Evolutionary conservation across 495 filamentous ascomycete species (phyloP).

Genomic region (Podospora anserina): DNA sequence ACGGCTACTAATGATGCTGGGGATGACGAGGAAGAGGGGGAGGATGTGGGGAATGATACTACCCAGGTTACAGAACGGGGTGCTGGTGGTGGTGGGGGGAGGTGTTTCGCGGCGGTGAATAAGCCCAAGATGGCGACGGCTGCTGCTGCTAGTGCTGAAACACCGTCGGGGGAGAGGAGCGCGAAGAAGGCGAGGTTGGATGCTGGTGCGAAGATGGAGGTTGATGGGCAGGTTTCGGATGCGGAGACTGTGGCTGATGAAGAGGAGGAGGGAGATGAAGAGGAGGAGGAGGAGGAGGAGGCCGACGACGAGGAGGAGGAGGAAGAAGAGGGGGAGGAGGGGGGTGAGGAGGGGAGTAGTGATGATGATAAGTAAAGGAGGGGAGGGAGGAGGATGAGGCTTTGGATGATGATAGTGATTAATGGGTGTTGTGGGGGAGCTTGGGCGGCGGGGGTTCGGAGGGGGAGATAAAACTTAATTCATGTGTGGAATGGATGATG

Average conservation of each 20-base stretch:
- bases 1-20: slow-evolving; percentile 18
- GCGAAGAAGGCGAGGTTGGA: slow-evolving; percentile 45
- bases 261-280: slow-evolving; percentile 53
- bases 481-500: not conserved
- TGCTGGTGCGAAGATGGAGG: slow-evolving; percentile 33
- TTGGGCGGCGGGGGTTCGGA: not conserved
- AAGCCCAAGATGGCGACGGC: not conserved
- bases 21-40: slow-evolving; percentile 18
- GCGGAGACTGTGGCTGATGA: slow-evolving; percentile 53
- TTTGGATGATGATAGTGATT: slow-evolving; percentile 60
- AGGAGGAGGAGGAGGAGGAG: slow-evolving; percentile 53
- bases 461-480: not conserved
- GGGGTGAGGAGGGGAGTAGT: slow-evolving; percentile 5
- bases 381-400: slow-evolving; percentile 60
- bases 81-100: not conserved
- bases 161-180: slow-evolving; percentile 19
- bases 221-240: slow-evolving; percentile 44
- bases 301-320: slow-evolving; percentile 46
- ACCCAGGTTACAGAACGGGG: not conserved
- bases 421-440: not conserved
- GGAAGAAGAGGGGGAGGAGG: slow-evolving; percentile 45
- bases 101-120: slow-evolving; percentile 3
- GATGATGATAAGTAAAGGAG: slow-evolving; percentile 44
- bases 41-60: slow-evolving; percentile 16
- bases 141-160: no score